Percentiles rank a stretch among this genome's conserved stretches.
Conservation (phyloP, 1,139 yeast genomes). For the Geotrichum fermentans region DNA sequence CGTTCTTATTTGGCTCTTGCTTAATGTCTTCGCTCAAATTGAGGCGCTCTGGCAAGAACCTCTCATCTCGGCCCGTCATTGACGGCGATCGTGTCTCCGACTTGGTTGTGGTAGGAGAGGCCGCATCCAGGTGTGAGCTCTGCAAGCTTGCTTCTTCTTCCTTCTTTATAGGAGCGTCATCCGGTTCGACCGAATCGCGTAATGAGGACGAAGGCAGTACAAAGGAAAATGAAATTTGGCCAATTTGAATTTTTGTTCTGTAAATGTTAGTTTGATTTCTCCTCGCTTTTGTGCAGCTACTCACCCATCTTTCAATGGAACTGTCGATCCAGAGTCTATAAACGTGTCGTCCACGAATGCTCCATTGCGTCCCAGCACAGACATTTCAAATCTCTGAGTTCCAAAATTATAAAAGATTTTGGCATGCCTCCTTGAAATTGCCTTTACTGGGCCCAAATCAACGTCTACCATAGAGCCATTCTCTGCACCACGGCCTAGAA, state of each 20-base stretch:
- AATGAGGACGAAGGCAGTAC: constrained; percentile 55
- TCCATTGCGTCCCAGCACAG: constrained; percentile 89
- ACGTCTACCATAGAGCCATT: constrained; percentile 67
- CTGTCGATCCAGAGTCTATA: constrained; percentile 84
- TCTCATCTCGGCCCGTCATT: not conserved
- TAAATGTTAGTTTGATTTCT: not conserved
- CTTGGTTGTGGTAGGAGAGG: not conserved
- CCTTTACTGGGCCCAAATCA: constrained; percentile 84
- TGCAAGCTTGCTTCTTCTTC: not conserved
- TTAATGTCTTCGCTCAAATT: not conserved
- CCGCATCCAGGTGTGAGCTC: constrained; percentile 1
- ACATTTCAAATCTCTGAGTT: constrained; percentile 82
- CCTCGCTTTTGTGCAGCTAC: constrained; percentile 9
- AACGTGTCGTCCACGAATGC: constrained; percentile 90
- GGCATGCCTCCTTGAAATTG: constrained; percentile 89
- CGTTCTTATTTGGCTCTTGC: not conserved
- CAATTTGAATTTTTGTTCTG: constrained; percentile 83
- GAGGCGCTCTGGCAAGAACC: not conserved
- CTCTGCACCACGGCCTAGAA: constrained; percentile 82
- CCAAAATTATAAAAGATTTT: constrained; percentile 94
- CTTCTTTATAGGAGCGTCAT: constrained; percentile 11
- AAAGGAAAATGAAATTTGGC: constrained; percentile 83
- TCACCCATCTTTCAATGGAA: constrained; percentile 61
- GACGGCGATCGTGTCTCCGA: constrained; percentile 9
- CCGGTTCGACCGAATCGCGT: constrained; percentile 15